Percentiles rank a stretch among this genome's conserved stretches.
Evolutionary conservation across 164 flowering plant species (phyloP).

Genomic region (Houttuynia cordata): DNA sequence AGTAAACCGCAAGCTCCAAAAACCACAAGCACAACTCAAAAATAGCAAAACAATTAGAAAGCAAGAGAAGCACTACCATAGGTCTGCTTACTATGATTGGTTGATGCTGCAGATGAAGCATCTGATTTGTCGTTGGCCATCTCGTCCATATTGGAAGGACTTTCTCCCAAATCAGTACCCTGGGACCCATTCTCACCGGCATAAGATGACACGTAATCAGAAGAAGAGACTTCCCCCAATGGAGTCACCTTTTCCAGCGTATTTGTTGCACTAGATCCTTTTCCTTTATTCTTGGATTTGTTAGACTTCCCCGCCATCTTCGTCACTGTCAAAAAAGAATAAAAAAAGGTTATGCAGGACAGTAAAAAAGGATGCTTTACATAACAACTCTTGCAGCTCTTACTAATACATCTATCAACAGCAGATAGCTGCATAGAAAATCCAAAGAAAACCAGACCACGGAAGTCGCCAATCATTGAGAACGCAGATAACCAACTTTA

Average conservation of each 20-base stretch:
- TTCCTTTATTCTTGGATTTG: slow-evolving; percentile 40
- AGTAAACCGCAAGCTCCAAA: too few relatives aligned
- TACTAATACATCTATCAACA: too few relatives aligned
- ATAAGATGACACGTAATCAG: slow-evolving; percentile 11
- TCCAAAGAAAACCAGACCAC: too few relatives aligned
- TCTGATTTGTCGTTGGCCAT: background rate
- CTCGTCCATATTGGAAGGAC: slow-evolving; percentile 1
- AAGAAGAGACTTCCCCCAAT: background rate
- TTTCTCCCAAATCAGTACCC: background rate
- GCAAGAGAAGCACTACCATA: slow-evolving; percentile 12
- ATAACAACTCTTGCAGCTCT: too few relatives aligned
- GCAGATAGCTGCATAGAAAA: too few relatives aligned
- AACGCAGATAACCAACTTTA: too few relatives aligned
- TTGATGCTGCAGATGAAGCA: slow-evolving; percentile 1
- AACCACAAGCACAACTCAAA: too few relatives aligned
- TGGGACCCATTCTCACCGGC: slow-evolving; percentile 28
- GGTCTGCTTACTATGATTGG: slow-evolving; percentile 10
- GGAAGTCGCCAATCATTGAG: too few relatives aligned
- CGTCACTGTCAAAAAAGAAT: slow-evolving; percentile 6
- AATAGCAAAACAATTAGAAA: background rate
- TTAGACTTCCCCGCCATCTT: slow-evolving; percentile 82
- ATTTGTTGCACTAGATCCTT: slow-evolving; percentile 26
- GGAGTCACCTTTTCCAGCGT: slow-evolving; percentile 22
- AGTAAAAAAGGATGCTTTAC: too few relatives aligned
- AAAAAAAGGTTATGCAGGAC: background rate